These are phyloP conservation scores for Rhizopus delemar DNA, from an alignment of 371 early-diverging fungal genomes.

Conservation along the genomic window DNA sequence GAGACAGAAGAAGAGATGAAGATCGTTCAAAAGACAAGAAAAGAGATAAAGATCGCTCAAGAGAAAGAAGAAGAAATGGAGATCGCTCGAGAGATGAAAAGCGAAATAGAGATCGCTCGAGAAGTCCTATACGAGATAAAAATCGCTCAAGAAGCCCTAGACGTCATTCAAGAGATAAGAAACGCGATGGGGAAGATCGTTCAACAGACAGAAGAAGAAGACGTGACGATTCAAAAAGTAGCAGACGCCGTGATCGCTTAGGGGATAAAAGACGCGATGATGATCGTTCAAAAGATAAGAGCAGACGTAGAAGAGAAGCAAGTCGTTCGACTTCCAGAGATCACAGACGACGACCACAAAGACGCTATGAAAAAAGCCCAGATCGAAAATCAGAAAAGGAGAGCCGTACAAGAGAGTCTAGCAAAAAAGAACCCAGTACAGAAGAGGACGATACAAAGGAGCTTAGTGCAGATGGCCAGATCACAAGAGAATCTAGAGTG, in stretches of 20 bases:
- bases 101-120: neutral
- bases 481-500: no score
- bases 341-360: no score
- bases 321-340: no score
- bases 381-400: no score
- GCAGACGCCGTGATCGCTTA: neutral
- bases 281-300: neutral
- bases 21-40: neutral
- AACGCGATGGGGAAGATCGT: neutral
- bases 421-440: no score
- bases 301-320: no score
- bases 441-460: no score
- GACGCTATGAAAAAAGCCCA: no score
- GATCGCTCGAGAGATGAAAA: neutral
- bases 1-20: neutral
- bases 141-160: neutral
- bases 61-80: no score
- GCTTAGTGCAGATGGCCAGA: no score
- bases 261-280: neutral
- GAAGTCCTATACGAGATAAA: neutral
- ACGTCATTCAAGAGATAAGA: neutral
- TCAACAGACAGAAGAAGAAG: neutral
- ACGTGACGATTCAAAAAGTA: neutral
- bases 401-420: no score
- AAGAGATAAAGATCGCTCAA: conserved; percentile 2